Evolutionary conservation across 768 basidiomycete genomes (phyloP), one percentile per base, ranked within the genome.

Genomic region (Mycena leptocephala): DNA sequence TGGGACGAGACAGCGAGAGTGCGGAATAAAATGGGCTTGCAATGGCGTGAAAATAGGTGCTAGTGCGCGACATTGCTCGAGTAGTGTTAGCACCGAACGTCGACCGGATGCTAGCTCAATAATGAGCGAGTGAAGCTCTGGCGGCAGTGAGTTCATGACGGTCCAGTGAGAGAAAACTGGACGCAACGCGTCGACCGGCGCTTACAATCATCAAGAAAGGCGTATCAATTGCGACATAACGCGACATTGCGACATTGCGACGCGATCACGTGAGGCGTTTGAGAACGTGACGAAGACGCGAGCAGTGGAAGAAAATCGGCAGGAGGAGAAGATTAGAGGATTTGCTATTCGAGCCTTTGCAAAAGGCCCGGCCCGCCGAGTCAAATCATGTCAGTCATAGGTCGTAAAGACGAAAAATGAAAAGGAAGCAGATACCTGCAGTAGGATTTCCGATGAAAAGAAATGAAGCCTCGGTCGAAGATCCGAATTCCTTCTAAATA

Each of bases 221-320:
- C 72, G 66, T 66, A 13, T 61, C 43, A 46, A 74, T 74, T 59
- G 71, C 71, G 71, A 72, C 71, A 64, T 70, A 59, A 37, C 33
- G 69, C 69, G 69, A 59, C 69, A 59, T 74, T 41, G 61, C 70
- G 70, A 72, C 39, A 55, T 59, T n/a, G n/a, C n/a, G 14, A 55
- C 65, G 58, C 73, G 73, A 33, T 74, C 73, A 74, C 73, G 65
- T 74, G 66, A 5, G 16, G 8, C n/a, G 18, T 2, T n/a, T 24
- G 8, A 13, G n/a, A n/a, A 51, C 22, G 22, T 20, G 43, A 46
- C 7, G 18, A 46, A 46, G 43, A 20, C 18, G 18, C 43, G 43
- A 46, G 22, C 13, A 14, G 43, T 18, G 18, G 18, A 46, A n/a
- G n/a, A n/a, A n/a, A n/a, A n/a, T n/a, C n/a, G n/a, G n/a, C n/a